Conservation (phyloP, 768 basidiomycete species). For the Trametopsis cervina region DNA sequence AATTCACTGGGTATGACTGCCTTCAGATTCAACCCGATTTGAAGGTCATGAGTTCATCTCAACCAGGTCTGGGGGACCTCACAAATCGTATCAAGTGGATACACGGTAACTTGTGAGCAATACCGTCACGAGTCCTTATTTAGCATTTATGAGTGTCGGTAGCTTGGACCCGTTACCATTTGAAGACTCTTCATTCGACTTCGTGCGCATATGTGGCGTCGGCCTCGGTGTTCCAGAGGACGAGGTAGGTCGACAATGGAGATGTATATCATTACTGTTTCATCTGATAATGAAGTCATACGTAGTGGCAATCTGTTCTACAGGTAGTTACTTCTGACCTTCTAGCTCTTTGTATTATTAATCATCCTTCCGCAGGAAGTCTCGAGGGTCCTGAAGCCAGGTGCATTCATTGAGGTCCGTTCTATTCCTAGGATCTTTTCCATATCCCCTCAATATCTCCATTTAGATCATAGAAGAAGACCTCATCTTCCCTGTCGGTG, state of each 20-base stretch:
- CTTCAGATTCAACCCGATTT: constrained; percentile 47
- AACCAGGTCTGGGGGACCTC: constrained; percentile 24
- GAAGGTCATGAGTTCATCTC: not conserved
- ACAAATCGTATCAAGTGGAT: constrained; percentile 55
- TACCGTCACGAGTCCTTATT: not conserved
- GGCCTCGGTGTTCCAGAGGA: constrained; percentile 69
- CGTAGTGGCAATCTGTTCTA: constrained; percentile 57
- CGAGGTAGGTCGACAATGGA: constrained; percentile 35
- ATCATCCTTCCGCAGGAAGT: constrained; percentile 43
- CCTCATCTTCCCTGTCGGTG: constrained; percentile 56
- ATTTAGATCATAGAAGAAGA: constrained; percentile 67
- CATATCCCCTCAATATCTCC: not conserved
- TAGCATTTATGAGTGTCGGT: constrained; percentile 5
- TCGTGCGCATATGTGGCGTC: constrained; percentile 55
- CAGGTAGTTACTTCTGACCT: constrained; percentile 35
- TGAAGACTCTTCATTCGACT: constrained; percentile 48
- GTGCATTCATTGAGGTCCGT: constrained; percentile 57
- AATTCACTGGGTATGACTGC: constrained; percentile 55
- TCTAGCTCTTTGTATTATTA: constrained; percentile 13
- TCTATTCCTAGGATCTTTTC: constrained; percentile 1
- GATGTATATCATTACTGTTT: not conserved
- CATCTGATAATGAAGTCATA: not conserved
- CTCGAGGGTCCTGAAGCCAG: constrained; percentile 54
- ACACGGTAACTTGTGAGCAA: constrained; percentile 60
- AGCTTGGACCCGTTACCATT: constrained; percentile 67